Evolutionary conservation across 2,329 filamentous ascomycete species (phyloP).

Genomic region (Colletotrichum magnum): DNA sequence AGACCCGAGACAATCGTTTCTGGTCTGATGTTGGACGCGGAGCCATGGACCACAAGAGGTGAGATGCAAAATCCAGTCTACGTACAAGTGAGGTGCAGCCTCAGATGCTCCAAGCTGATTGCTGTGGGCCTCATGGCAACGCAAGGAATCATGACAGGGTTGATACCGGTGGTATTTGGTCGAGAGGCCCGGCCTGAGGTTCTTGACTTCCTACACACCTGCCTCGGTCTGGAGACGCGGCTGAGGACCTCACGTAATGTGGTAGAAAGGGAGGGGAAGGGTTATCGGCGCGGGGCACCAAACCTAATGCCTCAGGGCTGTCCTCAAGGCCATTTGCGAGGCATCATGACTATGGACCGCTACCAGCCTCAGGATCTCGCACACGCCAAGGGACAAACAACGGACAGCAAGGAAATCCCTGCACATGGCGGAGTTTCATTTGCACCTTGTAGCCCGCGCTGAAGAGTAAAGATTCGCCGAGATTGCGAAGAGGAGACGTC

Average conservation of each 20-base stretch:
- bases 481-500: slow-evolving; percentile 27
- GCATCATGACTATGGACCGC: not conserved
- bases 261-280: not conserved
- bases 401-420: slow-evolving; percentile 27
- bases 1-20: too few relatives aligned
- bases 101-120: too few relatives aligned
- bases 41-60: too few relatives aligned
- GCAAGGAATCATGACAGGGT: not conserved
- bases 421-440: slow-evolving; percentile 23
- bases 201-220: too few relatives aligned
- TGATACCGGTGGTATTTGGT: too few relatives aligned
- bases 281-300: slow-evolving; percentile 1
- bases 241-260: not conserved
- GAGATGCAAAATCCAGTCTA: too few relatives aligned
- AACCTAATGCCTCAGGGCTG: slow-evolving; percentile 7
- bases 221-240: too few relatives aligned
- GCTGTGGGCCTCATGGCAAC: too few relatives aligned
- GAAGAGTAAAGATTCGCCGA: slow-evolving; percentile 8
- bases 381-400: not conserved
- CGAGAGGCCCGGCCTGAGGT: too few relatives aligned
- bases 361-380: slow-evolving; percentile 12
- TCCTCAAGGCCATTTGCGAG: not conserved
- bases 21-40: too few relatives aligned
- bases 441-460: slow-evolving; percentile 12
- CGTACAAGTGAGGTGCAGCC: too few relatives aligned